phyloP scores from a whole-genome alignment of 1,139 yeast genomes.

The Saccharomyces hybrid region DNA sequence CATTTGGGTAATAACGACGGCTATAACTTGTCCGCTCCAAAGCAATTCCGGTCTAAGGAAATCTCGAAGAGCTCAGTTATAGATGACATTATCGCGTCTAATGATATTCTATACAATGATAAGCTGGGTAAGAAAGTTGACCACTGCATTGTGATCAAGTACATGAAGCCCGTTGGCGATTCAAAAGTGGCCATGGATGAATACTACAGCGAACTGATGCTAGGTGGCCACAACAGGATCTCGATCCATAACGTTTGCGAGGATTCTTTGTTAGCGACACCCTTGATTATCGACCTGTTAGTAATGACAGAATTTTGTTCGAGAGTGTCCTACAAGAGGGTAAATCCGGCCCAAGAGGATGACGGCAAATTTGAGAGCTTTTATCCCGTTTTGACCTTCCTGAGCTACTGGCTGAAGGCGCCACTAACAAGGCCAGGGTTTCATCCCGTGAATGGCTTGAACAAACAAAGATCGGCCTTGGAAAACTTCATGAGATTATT shows the following conservation, averaged over 20 bases:
- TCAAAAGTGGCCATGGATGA: conserved; percentile 98
- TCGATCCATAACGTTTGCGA: conserved; percentile 94
- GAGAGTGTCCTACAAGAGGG: conserved; percentile 70
- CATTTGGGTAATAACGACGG: conserved; percentile 98
- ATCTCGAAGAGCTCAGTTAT: conserved; percentile 89
- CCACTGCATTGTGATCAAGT: conserved; percentile 93
- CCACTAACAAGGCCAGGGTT: conserved; percentile 89
- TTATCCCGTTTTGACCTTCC: conserved; percentile 79
- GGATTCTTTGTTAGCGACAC: conserved; percentile 91
- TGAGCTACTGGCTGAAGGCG: conserved; percentile 95
- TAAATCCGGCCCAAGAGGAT: conserved; percentile 11
- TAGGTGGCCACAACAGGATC: conserved; percentile 94
- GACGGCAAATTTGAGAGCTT: conserved; percentile 45
- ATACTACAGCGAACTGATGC: conserved; percentile 92
- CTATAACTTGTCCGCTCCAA: conserved; percentile 81
- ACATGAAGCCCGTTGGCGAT: conserved; percentile 90
- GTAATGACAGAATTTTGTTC: conserved; percentile 85
- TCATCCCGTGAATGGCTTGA: conserved; percentile 86
- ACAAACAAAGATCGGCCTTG: conserved; percentile 87
- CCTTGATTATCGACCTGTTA: conserved; percentile 84
- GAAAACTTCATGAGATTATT: conserved; percentile 86
- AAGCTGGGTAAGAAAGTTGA: conserved; percentile 74
- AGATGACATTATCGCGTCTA: conserved; percentile 89
- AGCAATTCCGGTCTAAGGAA: conserved; percentile 92
- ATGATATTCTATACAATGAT: conserved; percentile 77